Evolutionary conservation across 2,329 filamentous ascomycete genomes (phyloP).

Genomic region (Penicillium palitans): DNA sequence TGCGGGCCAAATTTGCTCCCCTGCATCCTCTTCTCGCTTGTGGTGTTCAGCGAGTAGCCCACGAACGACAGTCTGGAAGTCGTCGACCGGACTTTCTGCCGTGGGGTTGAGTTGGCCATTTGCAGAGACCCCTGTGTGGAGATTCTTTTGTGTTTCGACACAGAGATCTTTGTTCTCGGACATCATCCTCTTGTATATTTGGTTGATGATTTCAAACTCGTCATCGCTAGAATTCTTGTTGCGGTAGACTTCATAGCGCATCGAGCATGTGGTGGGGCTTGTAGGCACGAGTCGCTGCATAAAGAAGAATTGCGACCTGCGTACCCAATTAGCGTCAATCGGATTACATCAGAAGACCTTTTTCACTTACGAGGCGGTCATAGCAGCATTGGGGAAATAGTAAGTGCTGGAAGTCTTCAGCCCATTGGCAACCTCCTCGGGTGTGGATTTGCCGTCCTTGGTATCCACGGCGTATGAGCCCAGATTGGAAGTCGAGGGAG

Average conservation of each 20-base stretch:
- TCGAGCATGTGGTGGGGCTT: conserved; percentile 52
- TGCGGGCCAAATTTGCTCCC: conserved; percentile 56
- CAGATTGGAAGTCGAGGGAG: conserved; percentile 44
- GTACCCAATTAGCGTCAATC: neutral
- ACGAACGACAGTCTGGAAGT: conserved; percentile 56
- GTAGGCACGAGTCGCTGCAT: conserved; percentile 63
- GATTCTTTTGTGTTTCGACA: conserved; percentile 57
- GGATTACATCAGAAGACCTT: no score
- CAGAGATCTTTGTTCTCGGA: conserved; percentile 65
- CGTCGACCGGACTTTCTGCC: conserved; percentile 58
- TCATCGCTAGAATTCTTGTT: conserved; percentile 60
- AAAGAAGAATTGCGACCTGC: conserved; percentile 59
- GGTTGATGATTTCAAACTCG: conserved; percentile 57
- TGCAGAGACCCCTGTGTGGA: conserved; percentile 60
- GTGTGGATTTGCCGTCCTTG: conserved; percentile 40
- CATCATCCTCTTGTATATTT: conserved; percentile 64
- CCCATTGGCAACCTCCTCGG: conserved; percentile 51
- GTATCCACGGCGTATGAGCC: conserved; percentile 54
- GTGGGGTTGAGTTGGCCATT: conserved; percentile 63
- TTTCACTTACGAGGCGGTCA: conserved; percentile 34
- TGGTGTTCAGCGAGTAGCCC: conserved; percentile 51
- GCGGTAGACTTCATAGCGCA: conserved; percentile 65
- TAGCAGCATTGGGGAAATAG: conserved; percentile 38
- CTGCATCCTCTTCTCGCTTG: conserved; percentile 47
- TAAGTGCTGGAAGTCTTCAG: conserved; percentile 41